A percentile compares a stretch with the other conserved stretches of the same genome.
Evolutionary conservation across 1,139 yeast species (phyloP).

Genomic region (Hemisphaericaspora lyxosophila): DNA sequence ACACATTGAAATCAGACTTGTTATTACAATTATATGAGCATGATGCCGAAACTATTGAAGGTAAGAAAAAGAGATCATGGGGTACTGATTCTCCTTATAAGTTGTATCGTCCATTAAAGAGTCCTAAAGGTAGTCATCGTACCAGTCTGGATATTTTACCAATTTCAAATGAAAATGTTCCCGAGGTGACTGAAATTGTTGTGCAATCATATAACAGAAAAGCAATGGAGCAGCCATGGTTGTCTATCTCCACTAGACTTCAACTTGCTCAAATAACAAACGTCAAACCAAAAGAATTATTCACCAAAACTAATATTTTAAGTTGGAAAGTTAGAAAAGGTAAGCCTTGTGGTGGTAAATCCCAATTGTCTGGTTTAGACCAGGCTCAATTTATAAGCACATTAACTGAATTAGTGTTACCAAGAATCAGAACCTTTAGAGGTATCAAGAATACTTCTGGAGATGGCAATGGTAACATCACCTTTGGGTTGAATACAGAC

Average conservation of each 20-base stretch:
- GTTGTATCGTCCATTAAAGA: constrained; percentile 69
- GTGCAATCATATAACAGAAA: constrained; percentile 77
- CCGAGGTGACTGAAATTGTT: constrained; percentile 62
- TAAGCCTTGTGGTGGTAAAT: constrained; percentile 89
- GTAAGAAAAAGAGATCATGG: constrained; percentile 81
- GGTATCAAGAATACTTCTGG: constrained; percentile 81
- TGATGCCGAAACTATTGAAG: constrained; percentile 50
- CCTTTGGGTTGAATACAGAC: constrained; percentile 79
- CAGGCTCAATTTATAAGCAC: constrained; percentile 86
- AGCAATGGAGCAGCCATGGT: constrained; percentile 71
- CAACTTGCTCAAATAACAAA: constrained; percentile 94
- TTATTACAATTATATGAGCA: constrained; percentile 77
- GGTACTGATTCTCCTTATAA: constrained; percentile 89
- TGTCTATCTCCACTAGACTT: constrained; percentile 74
- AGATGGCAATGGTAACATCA: constrained; percentile 79
- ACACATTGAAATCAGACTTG: constrained; percentile 73
- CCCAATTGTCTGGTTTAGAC: constrained; percentile 72
- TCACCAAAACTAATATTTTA: constrained; percentile 77
- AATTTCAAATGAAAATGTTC: constrained; percentile 65
- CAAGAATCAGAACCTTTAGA: constrained; percentile 83
- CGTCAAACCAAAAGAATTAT: constrained; percentile 71
- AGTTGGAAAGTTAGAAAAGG: constrained; percentile 89
- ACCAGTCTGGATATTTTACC: constrained; percentile 74
- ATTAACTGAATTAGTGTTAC: constrained; percentile 86
- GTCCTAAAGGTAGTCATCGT: constrained; percentile 64